Evolutionary conservation across 768 basidiomycete species (phyloP).

Genomic region (Galerina sulciceps): DNA sequence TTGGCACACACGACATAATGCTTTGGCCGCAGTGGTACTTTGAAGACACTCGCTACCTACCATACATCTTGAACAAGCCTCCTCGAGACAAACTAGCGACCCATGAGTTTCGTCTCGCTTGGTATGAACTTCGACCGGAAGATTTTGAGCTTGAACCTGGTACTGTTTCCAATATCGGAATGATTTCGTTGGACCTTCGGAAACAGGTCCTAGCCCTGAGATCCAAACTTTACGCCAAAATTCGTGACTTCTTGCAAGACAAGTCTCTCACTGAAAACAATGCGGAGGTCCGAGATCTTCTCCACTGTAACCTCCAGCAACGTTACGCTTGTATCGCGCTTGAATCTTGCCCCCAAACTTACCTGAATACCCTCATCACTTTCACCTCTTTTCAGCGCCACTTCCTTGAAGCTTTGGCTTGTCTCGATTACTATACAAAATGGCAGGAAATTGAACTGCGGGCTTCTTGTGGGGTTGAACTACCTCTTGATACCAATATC

Average conservation of each 20-base stretch:
- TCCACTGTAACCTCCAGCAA: background rate
- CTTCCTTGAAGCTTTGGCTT: background rate
- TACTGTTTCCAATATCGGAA: background rate
- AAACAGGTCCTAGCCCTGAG: background rate
- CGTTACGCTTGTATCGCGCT: background rate
- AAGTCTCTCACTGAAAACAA: background rate
- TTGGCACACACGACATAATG: slow-evolving; percentile 1
- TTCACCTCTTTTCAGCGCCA: background rate
- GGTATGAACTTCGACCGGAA: background rate
- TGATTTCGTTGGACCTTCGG: background rate
- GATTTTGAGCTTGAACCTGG: slow-evolving; percentile 4
- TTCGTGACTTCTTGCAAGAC: background rate
- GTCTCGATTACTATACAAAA: background rate
- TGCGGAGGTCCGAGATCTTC: background rate
- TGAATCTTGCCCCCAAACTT: background rate
- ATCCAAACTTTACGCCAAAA: background rate
- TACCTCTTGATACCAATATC: background rate
- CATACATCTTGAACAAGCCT: slow-evolving; percentile 3
- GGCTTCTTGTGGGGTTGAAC: background rate
- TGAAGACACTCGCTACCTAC: slow-evolving; percentile 3
- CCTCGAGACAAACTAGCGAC: background rate
- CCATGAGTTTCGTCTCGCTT: background rate
- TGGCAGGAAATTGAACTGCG: background rate
- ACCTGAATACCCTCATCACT: background rate
- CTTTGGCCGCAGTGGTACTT: slow-evolving; percentile 12